These are phyloP conservation scores for carrot (Daucus carota) DNA, from an alignment of 129 eudicot species.

Conservation along the genomic window DNA sequence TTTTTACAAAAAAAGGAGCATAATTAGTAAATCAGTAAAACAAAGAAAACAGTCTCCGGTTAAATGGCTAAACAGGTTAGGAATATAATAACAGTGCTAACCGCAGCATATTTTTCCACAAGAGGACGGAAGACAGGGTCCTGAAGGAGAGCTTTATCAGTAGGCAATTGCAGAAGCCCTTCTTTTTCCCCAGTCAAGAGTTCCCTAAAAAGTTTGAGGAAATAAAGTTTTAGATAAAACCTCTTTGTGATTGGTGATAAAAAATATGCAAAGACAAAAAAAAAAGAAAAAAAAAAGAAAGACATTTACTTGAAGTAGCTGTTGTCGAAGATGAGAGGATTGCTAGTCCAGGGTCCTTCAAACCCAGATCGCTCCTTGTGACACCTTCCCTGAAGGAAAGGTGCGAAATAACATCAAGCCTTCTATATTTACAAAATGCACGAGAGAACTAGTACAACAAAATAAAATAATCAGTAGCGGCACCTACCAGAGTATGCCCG, in stretches of 20 bases:
- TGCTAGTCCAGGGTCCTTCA: conserved; percentile 89
- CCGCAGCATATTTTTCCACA: conserved; percentile 3
- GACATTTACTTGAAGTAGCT: conserved; percentile 69
- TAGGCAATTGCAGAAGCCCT: conserved; percentile 6
- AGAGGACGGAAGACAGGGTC: conserved; percentile 3
- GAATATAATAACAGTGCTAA: background rate
- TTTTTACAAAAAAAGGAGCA: background rate
- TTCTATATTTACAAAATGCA: background rate
- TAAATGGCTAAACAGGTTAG: background rate
- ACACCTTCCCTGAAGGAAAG: conserved; percentile 54
- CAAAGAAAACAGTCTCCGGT: background rate
- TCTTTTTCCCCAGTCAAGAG: background rate
- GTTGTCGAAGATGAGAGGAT: conserved; percentile 81
- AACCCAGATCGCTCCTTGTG: conserved; percentile 94
- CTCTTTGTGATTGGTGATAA: background rate
- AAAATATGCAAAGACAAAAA: background rate
- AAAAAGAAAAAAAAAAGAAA: background rate
- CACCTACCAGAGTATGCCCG: conserved; percentile 84
- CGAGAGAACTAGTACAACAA: background rate
- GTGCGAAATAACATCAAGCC: background rate
- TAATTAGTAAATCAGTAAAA: background rate
- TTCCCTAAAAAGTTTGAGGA: background rate
- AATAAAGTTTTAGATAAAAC: background rate
- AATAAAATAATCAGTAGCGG: background rate
- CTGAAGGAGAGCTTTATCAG: conserved; percentile 2